Evolutionary conservation across 2,329 filamentous ascomycete species (phyloP).

Genomic region (Colletotrichum kahawae): DNA sequence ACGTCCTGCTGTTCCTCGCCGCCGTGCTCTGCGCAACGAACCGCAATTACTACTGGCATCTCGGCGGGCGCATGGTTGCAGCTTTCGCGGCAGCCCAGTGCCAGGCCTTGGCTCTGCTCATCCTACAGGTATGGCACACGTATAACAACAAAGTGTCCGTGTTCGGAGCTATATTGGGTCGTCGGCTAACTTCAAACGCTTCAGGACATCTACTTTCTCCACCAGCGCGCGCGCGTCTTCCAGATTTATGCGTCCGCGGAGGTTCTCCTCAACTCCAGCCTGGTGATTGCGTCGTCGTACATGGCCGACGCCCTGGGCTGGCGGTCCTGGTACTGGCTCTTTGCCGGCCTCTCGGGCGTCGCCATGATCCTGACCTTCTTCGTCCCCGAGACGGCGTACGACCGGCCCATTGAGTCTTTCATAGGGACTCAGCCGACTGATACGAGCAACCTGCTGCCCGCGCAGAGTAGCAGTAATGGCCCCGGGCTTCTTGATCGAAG

Average conservation of each 20-base stretch:
- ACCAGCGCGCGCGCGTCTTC: conserved; percentile 8
- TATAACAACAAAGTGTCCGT: neutral
- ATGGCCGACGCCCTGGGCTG: conserved; percentile 6
- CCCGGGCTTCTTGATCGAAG: neutral
- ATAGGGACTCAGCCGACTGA: conserved; percentile 1
- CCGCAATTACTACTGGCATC: conserved; percentile 7
- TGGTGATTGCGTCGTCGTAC: conserved; percentile 6
- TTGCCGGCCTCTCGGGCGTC: conserved; percentile 1
- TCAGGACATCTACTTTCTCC: conserved; percentile 14
- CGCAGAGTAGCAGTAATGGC: neutral
- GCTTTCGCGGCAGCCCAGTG: conserved; percentile 5
- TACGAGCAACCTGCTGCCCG: neutral
- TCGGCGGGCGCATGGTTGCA: conserved; percentile 8
- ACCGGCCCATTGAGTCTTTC: conserved; percentile 2
- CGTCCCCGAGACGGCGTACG: conserved; percentile 18
- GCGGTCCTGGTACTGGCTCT: conserved; percentile 14
- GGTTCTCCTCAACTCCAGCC: conserved; percentile 1
- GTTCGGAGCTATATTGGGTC: too few relatives aligned
- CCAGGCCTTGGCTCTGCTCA: conserved; percentile 5
- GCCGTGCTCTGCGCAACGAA: conserved; percentile 23
- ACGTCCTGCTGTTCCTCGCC: conserved; percentile 29
- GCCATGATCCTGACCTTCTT: conserved; percentile 9
- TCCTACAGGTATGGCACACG: neutral
- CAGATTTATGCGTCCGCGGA: conserved; percentile 10
- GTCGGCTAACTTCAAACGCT: neutral